Evolutionary conservation across 257 asterid genomes (phyloP), one percentile per base, ranked within the genome.

Genomic region (Salvia splendens): DNA sequence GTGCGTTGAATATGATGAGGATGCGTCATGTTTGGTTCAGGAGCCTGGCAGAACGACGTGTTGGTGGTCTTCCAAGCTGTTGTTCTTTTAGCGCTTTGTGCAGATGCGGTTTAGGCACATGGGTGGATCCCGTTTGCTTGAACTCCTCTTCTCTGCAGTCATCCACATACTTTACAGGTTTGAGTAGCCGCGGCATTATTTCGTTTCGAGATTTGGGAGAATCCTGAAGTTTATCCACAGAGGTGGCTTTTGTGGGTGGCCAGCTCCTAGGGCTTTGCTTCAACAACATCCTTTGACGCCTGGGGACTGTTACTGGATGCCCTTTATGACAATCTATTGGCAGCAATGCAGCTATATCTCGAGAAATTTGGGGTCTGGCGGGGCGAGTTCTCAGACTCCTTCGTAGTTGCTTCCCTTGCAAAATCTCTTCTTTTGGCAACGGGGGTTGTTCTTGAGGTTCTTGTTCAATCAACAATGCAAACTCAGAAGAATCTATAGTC

Each of bases 31-130:
- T 28, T 43, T 17, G 30, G 42, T 45, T 47, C 65, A 14, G 43
- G 11, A 41, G 56, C 42, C 57, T 45, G 46, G 51, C 67, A 15
- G 50, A 57, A 67, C 65, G 32, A 11, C 46, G 15, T 58, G 58
- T 69, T 28, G 72, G 75, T 42, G 42, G 70, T 57, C 64, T 50
- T 41, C 83, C 79, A n/a, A 17, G 61, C 16, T 9, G 28, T 15
- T 61, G 48, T 10, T 48, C 47, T 59, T 20, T 12, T 6, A 55
- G 58, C 43, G 61, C 49, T 42, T 65, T 28, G 17, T n/a, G 73
- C 58, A 35, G 45, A 65, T 32, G 68, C 46, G 24, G n/a, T 45
- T 57, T 43, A 20, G 69, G 30, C 30, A 24, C 30, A 24, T 2
- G 30, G 3, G 30, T 24, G 30, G 30, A 24, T 24, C 24, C 28